These are phyloP conservation scores for Aspergillus biplanus DNA, from an alignment of 495 filamentous ascomycete species.

Conservation along the genomic window DNA sequence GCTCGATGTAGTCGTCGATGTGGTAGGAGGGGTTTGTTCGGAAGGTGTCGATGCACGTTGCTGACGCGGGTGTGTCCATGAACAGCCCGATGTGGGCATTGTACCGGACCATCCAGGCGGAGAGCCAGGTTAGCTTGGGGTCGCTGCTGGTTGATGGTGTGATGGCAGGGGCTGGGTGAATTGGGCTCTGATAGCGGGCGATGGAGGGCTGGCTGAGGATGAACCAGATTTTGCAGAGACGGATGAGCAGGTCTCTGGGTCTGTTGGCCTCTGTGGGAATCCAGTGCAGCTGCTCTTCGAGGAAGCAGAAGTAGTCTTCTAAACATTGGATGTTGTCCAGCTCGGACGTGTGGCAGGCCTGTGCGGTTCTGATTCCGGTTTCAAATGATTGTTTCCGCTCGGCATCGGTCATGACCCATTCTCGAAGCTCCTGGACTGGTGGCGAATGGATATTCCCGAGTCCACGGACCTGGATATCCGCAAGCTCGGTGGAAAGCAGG, in stretches of 20 bases:
- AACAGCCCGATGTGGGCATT: conserved; percentile 6
- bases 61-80: conserved; percentile 16
- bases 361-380: conserved; percentile 6
- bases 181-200: conserved; percentile 8
- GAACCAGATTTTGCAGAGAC: conserved; percentile 9
- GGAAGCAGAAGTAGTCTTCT: conserved; percentile 9
- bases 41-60: conserved; percentile 12
- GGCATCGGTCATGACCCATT: neutral
- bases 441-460: neutral
- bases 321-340: conserved; percentile 7
- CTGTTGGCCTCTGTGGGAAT: neutral
- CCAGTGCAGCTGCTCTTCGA: conserved; percentile 11
- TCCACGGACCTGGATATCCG: neutral
- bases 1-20: conserved; percentile 12
- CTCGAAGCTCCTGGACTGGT: neutral
- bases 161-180: neutral
- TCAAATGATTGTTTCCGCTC: conserved; percentile 1
- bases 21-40: neutral
- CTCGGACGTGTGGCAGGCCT: neutral
- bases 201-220: conserved; percentile 18
- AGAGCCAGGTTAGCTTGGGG: conserved; percentile 7
- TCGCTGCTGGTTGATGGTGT: neutral
- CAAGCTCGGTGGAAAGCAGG: neutral
- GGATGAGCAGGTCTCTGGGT: conserved; percentile 10
- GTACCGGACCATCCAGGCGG: conserved; percentile 14